Conservation (phyloP, 768 basidiomycete genomes). For the Russula compacta region DNA sequence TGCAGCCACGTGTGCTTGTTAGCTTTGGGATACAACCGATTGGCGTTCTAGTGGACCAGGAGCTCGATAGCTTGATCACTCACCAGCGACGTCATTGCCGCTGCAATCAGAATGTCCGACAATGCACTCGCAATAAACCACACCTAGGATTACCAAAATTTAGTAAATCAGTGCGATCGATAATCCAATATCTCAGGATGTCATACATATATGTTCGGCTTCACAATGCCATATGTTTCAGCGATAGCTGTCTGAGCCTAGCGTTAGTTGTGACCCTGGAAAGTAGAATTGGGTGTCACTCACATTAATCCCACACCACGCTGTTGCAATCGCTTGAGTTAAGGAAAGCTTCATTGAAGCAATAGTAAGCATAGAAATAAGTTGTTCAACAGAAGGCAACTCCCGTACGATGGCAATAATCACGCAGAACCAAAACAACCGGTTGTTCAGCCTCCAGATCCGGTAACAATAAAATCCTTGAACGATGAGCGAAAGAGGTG, state of each 20-base stretch:
- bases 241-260: neutral
- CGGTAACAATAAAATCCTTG: neutral
- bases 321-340: neutral
- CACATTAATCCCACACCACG: slow-evolving; percentile 8
- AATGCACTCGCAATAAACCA: slow-evolving; percentile 6
- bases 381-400: too few relatives aligned
- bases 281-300: neutral
- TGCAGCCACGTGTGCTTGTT: neutral
- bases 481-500: neutral
- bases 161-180: neutral
- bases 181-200: neutral
- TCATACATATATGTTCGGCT: neutral
- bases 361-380: too few relatives aligned
- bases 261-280: neutral
- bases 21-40: neutral
- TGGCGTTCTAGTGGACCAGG: too few relatives aligned
- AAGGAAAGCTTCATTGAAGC: neutral
- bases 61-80: neutral
- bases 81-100: slow-evolving; percentile 9
- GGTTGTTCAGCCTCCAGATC: neutral
- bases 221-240: neutral
- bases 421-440: neutral
- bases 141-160: neutral
- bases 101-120: slow-evolving; percentile 12
- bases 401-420: neutral